Conservation (phyloP, 2,329 filamentous ascomycete species). For the Colletotrichum viniferum region DNA sequence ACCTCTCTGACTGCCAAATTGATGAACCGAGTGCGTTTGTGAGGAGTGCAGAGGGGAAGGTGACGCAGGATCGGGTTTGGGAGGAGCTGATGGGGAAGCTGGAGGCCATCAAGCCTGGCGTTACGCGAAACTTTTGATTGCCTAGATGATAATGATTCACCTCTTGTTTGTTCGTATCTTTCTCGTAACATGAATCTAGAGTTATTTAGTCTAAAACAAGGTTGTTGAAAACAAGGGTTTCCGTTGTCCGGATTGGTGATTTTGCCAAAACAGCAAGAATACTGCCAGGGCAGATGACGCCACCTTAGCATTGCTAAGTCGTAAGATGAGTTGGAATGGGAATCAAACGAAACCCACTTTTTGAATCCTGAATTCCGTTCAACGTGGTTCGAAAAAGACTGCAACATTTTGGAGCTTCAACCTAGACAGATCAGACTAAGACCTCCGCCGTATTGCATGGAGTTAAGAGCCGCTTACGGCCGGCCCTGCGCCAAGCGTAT, state of each 20-base stretch:
- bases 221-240: not conserved
- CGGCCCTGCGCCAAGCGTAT: not conserved
- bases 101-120: slow-evolving; percentile 44
- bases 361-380: not conserved
- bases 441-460: not conserved
- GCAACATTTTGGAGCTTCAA: not conserved
- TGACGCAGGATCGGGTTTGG: slow-evolving; percentile 45
- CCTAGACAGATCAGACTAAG: not conserved
- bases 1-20: slow-evolving; percentile 39
- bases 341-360: not conserved
- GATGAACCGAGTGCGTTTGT: slow-evolving; percentile 39
- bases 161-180: not conserved
- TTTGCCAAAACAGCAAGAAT: too few relatives aligned
- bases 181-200: not conserved
- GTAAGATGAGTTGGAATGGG: not conserved
- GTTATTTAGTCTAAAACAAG: too few relatives aligned
- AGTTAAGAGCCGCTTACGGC: not conserved
- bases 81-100: slow-evolving; percentile 43
- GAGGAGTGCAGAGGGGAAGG: slow-evolving; percentile 39
- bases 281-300: not conserved
- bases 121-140: slow-evolving; percentile 7
- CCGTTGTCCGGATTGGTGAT: too few relatives aligned
- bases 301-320: not conserved
- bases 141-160: not conserved
- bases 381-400: not conserved